A percentile compares a stretch with the other conserved stretches of the same genome.
Evolutionary conservation across 306 rosid species (phyloP).

Genomic region (Dryas octopetala): DNA sequence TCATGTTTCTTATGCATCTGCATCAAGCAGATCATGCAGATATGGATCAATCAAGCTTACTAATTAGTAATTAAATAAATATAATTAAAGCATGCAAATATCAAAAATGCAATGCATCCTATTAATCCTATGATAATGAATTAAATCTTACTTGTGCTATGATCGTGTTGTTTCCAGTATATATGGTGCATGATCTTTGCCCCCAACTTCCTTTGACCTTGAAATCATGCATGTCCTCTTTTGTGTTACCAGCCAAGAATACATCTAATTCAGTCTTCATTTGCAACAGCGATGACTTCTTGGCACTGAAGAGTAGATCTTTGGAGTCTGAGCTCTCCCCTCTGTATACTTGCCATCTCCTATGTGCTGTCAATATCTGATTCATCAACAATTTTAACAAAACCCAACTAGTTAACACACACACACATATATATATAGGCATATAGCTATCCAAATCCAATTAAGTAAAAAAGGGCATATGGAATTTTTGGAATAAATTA

Average conservation of each 20-base stretch:
- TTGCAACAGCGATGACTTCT: constrained; percentile 30
- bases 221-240: constrained; percentile 36
- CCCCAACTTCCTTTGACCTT: constrained; percentile 46
- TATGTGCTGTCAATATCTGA: constrained; percentile 40
- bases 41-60: background rate
- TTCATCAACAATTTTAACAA: background rate
- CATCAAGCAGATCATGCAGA: background rate
- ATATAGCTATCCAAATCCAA: no score
- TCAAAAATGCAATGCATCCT: no score
- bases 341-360: constrained; percentile 45
- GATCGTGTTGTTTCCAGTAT: constrained; percentile 21
- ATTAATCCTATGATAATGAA: no score
- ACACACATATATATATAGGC: no score
- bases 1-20: constrained; percentile 53
- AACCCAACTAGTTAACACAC: no score
- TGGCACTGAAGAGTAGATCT: constrained; percentile 35
- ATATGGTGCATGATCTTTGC: constrained; percentile 41
- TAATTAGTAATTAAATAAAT: no score
- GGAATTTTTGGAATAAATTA: no score
- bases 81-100: no score
- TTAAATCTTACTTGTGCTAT: constrained; percentile 35
- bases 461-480: no score
- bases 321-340: constrained; percentile 43
- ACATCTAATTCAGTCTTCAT: constrained; percentile 37
- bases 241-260: constrained; percentile 36